A percentile compares a stretch with the other conserved stretches of the same genome.
phyloP scores from a whole-genome alignment of 495 filamentous ascomycete genomes.

The Terfezia claveryi region DNA sequence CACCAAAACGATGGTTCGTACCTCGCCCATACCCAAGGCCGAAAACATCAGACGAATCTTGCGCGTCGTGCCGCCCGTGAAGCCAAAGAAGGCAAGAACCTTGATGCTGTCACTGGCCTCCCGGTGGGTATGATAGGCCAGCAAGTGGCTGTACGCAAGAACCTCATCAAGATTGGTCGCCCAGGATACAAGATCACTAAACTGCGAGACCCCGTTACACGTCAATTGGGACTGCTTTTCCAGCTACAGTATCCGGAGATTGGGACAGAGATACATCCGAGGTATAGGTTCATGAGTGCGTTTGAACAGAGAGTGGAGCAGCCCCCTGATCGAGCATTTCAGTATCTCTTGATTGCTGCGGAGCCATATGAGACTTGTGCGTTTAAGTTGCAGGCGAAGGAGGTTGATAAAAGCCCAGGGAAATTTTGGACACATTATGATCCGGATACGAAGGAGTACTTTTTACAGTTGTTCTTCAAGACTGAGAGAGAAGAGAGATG shows the following conservation, averaged over 20 bases:
- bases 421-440: slow-evolving; percentile 91
- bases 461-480: slow-evolving; percentile 98
- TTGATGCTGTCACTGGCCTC: slow-evolving; percentile 53
- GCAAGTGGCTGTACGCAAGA: slow-evolving; percentile 53
- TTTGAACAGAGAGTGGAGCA: slow-evolving; percentile 93
- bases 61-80: slow-evolving; percentile 41
- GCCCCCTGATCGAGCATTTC: slow-evolving; percentile 75
- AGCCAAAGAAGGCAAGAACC: slow-evolving; percentile 59
- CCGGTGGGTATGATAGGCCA: slow-evolving; percentile 55
- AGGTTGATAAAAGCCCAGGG: slow-evolving; percentile 69
- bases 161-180: slow-evolving; percentile 89
- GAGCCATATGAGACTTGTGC: slow-evolving; percentile 95
- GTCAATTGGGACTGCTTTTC: slow-evolving; percentile 75
- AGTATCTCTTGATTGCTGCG: slow-evolving; percentile 87
- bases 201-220: slow-evolving; percentile 67
- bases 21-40: slow-evolving; percentile 93
- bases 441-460: slow-evolving; percentile 83
- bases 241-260: slow-evolving; percentile 95
- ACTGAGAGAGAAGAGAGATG: slow-evolving; percentile 90
- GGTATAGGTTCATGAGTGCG: slow-evolving; percentile 90
- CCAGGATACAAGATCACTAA: slow-evolving; percentile 98
- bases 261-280: slow-evolving; percentile 45
- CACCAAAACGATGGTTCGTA: slow-evolving; percentile 99
- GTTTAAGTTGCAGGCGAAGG: slow-evolving; percentile 79
- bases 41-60: slow-evolving; percentile 99